phyloP scores from a whole-genome alignment of 768 basidiomycete genomes.

The Butyriboletus loyo region DNA sequence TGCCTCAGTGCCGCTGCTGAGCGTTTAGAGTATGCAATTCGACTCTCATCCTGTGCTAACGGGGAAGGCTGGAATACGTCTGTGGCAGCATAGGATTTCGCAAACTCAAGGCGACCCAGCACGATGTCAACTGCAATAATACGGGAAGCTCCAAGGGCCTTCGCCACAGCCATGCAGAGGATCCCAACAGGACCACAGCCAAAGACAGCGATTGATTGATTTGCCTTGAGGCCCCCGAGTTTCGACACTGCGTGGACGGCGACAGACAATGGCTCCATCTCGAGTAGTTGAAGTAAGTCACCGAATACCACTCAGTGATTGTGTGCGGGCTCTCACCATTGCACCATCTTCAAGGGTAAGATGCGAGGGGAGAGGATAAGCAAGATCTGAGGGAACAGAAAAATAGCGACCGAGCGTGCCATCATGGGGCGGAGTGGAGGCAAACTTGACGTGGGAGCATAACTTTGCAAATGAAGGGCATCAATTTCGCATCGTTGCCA shows the following conservation, averaged over 20 bases:
- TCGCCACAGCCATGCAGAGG: conserved; percentile 94
- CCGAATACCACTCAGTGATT: background rate
- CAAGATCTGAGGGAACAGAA: conserved; percentile 79
- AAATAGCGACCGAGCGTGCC: conserved; percentile 90
- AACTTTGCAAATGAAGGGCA: conserved; percentile 44
- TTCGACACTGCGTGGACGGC: conserved; percentile 85
- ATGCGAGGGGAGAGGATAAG: conserved; percentile 77
- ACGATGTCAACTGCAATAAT: conserved; percentile 85
- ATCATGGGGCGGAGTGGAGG: conserved; percentile 91
- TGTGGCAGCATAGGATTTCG: conserved; percentile 80
- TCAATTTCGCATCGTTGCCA: background rate
- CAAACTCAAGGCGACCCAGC: conserved; percentile 76
- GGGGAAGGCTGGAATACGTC: conserved; percentile 66
- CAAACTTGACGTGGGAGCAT: conserved; percentile 83
- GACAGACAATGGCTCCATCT: conserved; percentile 96
- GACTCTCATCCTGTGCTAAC: conserved; percentile 60
- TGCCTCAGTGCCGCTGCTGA: conserved; percentile 66
- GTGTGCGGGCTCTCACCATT: conserved; percentile 52
- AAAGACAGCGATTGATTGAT: conserved; percentile 78
- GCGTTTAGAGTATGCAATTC: conserved; percentile 67
- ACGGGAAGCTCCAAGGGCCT: conserved; percentile 82
- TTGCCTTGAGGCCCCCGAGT: conserved; percentile 67
- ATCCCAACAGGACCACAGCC: conserved; percentile 90
- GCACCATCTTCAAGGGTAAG: conserved; percentile 93
- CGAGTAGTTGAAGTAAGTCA: conserved; percentile 1